These are phyloP conservation scores for Madurella mycetomatis DNA, from an alignment of 2,329 filamentous ascomycete genomes.

Conservation along the genomic window DNA sequence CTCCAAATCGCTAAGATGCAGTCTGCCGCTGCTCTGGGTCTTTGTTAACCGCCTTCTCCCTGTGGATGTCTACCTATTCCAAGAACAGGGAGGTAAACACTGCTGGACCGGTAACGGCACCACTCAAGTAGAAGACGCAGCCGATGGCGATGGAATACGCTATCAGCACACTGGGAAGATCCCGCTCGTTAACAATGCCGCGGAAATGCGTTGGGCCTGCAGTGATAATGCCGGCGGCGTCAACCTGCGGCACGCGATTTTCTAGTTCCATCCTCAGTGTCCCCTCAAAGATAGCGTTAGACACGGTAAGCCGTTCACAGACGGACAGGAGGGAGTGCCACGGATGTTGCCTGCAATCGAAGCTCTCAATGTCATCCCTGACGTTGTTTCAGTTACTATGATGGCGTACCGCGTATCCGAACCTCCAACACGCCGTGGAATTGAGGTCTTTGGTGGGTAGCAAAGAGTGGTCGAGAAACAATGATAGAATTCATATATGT, in stretches of 20 bases:
- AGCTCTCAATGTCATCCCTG: too few species aligned
- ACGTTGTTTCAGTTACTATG: too few species aligned
- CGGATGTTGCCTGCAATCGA: neutral
- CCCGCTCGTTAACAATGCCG: conserved; percentile 25
- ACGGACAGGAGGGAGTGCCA: neutral
- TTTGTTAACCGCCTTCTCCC: conserved; percentile 20
- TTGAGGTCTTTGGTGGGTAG: too few species aligned
- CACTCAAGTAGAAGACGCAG: conserved; percentile 37
- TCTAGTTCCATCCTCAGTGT: conserved; percentile 27
- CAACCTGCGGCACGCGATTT: conserved; percentile 26
- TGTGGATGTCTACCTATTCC: conserved; percentile 44
- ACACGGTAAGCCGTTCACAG: conserved; percentile 17
- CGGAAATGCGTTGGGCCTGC: conserved; percentile 38
- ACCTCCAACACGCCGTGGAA: too few species aligned
- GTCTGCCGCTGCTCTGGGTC: neutral
- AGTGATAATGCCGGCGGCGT: conserved; percentile 28
- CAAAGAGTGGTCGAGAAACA: too few species aligned
- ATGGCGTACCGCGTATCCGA: too few species aligned
- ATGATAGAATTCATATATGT: too few species aligned
- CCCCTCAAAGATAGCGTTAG: conserved; percentile 27
- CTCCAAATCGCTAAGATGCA: too few species aligned
- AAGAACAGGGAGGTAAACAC: conserved; percentile 40
- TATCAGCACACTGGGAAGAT: conserved; percentile 33
- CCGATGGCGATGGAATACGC: conserved; percentile 37
- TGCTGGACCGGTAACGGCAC: conserved; percentile 32